phyloP scores from a whole-genome alignment of 192 early-diverging fungal species.

The Chytriomyces sp. region DNA sequence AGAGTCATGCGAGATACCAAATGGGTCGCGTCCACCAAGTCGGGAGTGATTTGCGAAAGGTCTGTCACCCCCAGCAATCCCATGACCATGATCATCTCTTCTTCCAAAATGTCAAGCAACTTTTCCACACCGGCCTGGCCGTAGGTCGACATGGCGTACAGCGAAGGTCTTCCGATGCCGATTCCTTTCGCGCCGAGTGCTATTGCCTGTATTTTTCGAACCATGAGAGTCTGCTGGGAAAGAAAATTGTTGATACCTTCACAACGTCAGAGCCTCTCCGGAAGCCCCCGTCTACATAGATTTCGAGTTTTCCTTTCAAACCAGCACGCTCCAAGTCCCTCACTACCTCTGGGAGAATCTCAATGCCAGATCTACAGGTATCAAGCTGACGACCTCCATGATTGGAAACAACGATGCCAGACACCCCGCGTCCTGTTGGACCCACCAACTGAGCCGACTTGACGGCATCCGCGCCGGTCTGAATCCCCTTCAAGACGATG shows the following conservation, averaged over 20 bases:
- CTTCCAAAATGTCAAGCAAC: constrained; percentile 75
- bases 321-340: constrained; percentile 57
- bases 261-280: constrained; percentile 90
- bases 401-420: constrained; percentile 90
- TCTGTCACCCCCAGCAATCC: constrained; percentile 43
- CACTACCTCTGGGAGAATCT: constrained; percentile 87
- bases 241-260: too few species aligned
- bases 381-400: constrained; percentile 98
- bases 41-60: constrained; percentile 65
- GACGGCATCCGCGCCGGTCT: constrained; percentile 87
- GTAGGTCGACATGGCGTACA: constrained; percentile 71
- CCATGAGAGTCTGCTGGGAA: too few species aligned
- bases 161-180: constrained; percentile 78
- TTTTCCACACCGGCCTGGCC: constrained; percentile 83
- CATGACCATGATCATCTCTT: constrained; percentile 79
- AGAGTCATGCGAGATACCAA: constrained; percentile 33
- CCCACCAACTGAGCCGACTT: constrained; percentile 65
- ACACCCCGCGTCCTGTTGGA: too few species aligned
- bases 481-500: constrained; percentile 90
- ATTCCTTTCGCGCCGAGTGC: constrained; percentile 92
- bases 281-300: constrained; percentile 94
- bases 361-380: constrained; percentile 74
- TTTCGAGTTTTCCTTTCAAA: constrained; percentile 53
- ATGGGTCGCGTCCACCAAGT: constrained; percentile 35
- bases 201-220: too few species aligned